phyloP scores from a whole-genome alignment of 2,329 filamentous ascomycete species.

The Talaromyces sp. region DNA sequence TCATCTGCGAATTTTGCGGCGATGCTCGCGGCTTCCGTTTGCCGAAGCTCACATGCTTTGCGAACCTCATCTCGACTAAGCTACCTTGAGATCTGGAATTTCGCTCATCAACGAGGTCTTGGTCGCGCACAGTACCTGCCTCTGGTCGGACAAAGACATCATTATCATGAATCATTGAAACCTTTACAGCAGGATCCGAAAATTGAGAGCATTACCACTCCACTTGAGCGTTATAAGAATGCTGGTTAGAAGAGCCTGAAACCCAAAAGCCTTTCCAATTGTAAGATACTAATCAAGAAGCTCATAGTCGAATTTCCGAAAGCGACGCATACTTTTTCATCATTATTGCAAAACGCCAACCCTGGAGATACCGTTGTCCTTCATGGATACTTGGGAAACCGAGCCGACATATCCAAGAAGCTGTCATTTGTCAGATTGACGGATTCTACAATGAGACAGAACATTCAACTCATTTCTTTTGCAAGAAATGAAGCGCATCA shows the following conservation, averaged over 20 bases:
- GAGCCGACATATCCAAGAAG: slow-evolving; percentile 64
- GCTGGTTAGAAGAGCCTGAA: slow-evolving; percentile 34
- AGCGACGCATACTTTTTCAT: slow-evolving; percentile 41
- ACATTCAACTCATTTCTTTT: slow-evolving; percentile 51
- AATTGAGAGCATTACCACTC: slow-evolving; percentile 18
- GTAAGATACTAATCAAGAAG: neutral
- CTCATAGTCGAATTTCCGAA: slow-evolving; percentile 46
- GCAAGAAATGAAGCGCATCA: slow-evolving; percentile 36
- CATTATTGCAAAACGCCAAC: slow-evolving; percentile 31
- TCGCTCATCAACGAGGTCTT: slow-evolving; percentile 16
- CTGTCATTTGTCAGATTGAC: slow-evolving; percentile 66
- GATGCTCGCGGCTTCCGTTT: slow-evolving; percentile 22
- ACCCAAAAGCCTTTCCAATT: neutral
- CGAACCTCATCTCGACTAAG: slow-evolving; percentile 27
- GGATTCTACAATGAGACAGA: slow-evolving; percentile 43
- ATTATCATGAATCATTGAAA: slow-evolving; percentile 19
- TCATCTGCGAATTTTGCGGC: neutral
- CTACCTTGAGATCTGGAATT: slow-evolving; percentile 40
- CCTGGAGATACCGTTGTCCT: slow-evolving; percentile 50
- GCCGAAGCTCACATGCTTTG: slow-evolving; percentile 27
- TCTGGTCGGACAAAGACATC: neutral
- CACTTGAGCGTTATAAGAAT: slow-evolving; percentile 46
- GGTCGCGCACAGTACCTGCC: neutral
- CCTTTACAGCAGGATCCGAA: slow-evolving; percentile 23
- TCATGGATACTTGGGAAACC: slow-evolving; percentile 69